Base-by-base conservation (phyloP, 2,329 filamentous ascomycete genomes). In the Aureobasidium sp. region DNA sequence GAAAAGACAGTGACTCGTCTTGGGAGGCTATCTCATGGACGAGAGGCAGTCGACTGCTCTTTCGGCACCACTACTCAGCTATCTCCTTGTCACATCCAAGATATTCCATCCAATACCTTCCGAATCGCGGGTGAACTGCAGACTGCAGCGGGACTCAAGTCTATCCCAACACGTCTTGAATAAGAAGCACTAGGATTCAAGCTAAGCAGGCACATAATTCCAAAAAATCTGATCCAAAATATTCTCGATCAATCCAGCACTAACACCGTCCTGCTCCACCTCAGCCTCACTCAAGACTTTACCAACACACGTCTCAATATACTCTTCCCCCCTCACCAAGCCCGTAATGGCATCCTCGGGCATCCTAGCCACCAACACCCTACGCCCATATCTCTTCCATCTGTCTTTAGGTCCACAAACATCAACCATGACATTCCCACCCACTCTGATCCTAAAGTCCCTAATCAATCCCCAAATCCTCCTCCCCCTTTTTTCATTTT, bases 381-480 rank as follows among this genome's bases (percentile, higher is more conserved):
- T 42, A 5, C 39, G 39, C 2, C 52, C 52, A 29, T 56, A 56
- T 41, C 44, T 56, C 52, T 15, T 56, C 52, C 52, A 56, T 39
- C 52, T 56, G 2, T 3, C 34, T 2, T 2, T 5, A 1, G 37
- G 37, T 7, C 52, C 52, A 42, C 39, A 56, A 17, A 44, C 39
- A 44, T 56, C 52, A 27, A 56, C 52, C 52, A 56, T 56, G 2
- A 56, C 52, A 27, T 56, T 56, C 1, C 39, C 39, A 12, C 52
- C 39, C 5, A 56, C 27, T 14, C 52, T 34, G 7, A 56, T 44
- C 22, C 52, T 31, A 2, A 56, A 56, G 3, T 56, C 52, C 11
- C 34, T 56, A n/a, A 56, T 27, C 52, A 56, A 15, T 4, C 2
- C 27, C 9, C 44, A 22, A 8, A 56, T 34, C 5, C n/a, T 34